Evolutionary conservation across 148 eudicot species (phyloP), one percentile per base, ranked within the genome.

Genomic region (Vaccinium myrtillus): DNA sequence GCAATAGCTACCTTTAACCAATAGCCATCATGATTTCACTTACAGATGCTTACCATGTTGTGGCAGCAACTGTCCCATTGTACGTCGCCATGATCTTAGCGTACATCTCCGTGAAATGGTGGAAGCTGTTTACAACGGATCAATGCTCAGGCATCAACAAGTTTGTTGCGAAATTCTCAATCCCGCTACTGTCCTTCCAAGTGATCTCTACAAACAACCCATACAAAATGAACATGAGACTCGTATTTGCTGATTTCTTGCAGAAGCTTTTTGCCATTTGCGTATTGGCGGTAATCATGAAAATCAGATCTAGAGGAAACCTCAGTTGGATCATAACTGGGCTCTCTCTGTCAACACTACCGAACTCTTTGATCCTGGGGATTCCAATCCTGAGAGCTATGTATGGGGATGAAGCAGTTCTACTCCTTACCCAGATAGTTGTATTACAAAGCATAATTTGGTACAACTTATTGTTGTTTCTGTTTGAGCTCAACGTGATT

Each of bases 131-230:
- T 58, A 87, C 89, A 27, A 82, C 87, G 46, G 91, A 90, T 46
- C 93, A 92, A 80, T 89, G 93, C 80, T 48, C 89, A 7, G 94
- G 93, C 43, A 91, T 92, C 88, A 92, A 91, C 87, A 90, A 89
- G 69, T 92, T 92, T 43, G 94, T 92, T 6, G 88, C 93, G 0
- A 89, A 83, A 54, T 89, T 92, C 83, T 87, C 94, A 4, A 80
- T 92, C 75, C 94, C 94, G 7, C 82, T 92, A 27, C 65, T 92
- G 36, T 88, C 93, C 65, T 92, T 89, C 84, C 86, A 88, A 80
- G 84, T 92, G 58, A 89, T 92, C 70, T 85, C 93, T 43, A 78
- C 75, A 54, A 88, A 85, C 86, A 83, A 92, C 23, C 93, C 92
- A 11, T 89, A 90, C 89, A 84, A 89, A 61, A 86, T 91, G 90